A percentile compares a stretch with the other conserved stretches of the same genome.
These are phyloP conservation scores for Eucalyptus pauciflora DNA, from an alignment of 345 rosid species.

Conservation along the genomic window DNA sequence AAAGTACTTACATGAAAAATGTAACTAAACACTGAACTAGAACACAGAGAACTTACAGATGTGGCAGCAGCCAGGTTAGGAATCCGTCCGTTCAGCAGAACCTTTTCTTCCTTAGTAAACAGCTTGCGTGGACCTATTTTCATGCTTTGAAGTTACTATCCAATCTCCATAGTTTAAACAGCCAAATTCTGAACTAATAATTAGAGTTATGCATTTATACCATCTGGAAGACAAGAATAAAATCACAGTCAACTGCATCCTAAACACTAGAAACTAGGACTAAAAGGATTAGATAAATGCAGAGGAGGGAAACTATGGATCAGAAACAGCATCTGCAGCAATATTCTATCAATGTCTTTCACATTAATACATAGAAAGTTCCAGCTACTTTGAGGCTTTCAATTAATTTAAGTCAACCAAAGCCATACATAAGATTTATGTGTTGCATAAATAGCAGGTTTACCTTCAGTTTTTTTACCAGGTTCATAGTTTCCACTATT, in stretches of 20 bases:
- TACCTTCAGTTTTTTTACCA: slow-evolving; percentile 52
- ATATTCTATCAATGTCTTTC: not conserved
- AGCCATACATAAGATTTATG: not conserved
- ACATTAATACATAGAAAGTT: not conserved
- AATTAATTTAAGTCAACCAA: not conserved
- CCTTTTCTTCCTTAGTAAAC: slow-evolving; percentile 73
- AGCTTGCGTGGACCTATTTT: slow-evolving; percentile 48
- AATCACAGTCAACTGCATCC: not conserved
- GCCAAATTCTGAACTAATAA: not conserved
- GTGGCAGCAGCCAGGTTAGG: slow-evolving; percentile 65
- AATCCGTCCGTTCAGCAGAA: slow-evolving; percentile 51
- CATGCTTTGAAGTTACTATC: not conserved
- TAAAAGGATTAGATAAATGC: not conserved
- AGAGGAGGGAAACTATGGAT: not conserved
- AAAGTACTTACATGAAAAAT: not conserved
- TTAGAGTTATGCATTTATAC: not conserved
- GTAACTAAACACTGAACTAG: not conserved
- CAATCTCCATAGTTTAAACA: not conserved
- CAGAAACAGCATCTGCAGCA: not conserved
- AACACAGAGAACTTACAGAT: slow-evolving; percentile 44
- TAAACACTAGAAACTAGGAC: not conserved
- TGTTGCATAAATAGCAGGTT: not conserved
- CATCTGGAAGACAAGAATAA: not conserved
- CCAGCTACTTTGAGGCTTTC: not conserved
- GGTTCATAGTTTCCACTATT: slow-evolving; percentile 48